Percentiles rank a stretch among this genome's conserved stretches.
These are phyloP conservation scores for Ceratobasidium theobromae DNA, from an alignment of 1,284 basidiomycete species.

Conservation along the genomic window DNA sequence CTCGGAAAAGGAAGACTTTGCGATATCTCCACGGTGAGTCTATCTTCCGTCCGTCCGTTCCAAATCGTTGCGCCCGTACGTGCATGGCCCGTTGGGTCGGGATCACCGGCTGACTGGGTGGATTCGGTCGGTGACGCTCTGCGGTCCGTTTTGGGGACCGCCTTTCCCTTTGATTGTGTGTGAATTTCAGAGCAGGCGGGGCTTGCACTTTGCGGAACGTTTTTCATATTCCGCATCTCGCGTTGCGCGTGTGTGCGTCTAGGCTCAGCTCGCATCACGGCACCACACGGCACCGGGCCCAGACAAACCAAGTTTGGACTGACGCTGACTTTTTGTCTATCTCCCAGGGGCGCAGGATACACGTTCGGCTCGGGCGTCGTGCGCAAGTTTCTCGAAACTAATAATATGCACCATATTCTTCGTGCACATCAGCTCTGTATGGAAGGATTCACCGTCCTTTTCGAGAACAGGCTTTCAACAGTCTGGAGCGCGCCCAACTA, in stretches of 20 bases:
- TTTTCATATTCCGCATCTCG: too few species aligned
- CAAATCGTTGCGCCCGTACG: too few species aligned
- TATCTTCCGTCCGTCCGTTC: too few species aligned
- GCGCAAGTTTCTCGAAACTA: conserved; percentile 94
- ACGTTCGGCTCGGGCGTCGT: conserved; percentile 98
- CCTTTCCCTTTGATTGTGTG: not conserved
- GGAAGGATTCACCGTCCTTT: conserved; percentile 96
- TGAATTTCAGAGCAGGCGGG: not conserved
- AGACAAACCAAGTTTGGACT: too few species aligned
- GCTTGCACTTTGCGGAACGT: too few species aligned
- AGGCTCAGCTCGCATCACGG: too few species aligned
- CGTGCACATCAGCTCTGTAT: conserved; percentile 99
- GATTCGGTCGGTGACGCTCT: too few species aligned
- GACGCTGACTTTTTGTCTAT: not conserved
- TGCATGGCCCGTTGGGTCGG: too few species aligned
- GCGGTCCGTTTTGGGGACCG: too few species aligned
- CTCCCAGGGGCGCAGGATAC: conserved; percentile 89
- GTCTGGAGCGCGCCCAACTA: conserved; percentile 99
- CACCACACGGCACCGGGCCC: too few species aligned
- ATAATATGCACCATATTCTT: conserved; percentile 96
- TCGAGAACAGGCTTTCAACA: conserved; percentile 92
- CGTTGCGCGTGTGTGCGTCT: too few species aligned
- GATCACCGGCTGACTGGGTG: too few species aligned
- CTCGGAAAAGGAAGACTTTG: conserved; percentile 98
- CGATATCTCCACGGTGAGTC: conserved; percentile 96